phyloP scores from a whole-genome alignment of 1,284 basidiomycete species.

The Cryptococcus hybrid region DNA sequence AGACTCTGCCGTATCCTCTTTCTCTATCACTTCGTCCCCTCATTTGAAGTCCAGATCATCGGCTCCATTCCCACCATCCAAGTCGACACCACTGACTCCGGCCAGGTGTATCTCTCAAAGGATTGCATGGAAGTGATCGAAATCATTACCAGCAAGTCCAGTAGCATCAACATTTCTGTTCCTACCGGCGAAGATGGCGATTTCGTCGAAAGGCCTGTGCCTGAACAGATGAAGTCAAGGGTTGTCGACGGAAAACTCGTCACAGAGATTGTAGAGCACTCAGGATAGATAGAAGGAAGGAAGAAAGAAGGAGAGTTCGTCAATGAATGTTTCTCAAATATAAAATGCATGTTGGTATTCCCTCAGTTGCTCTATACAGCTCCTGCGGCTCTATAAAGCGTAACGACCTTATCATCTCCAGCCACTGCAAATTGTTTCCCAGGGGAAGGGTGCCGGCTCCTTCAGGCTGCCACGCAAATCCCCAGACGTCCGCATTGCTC shows the following conservation, averaged over 20 bases:
- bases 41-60: constrained; percentile 89
- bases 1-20: constrained; percentile 86
- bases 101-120: constrained; percentile 90
- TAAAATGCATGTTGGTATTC: background rate
- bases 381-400: constrained; percentile 57
- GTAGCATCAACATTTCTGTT: constrained; percentile 86
- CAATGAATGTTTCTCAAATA: background rate
- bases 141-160: constrained; percentile 94
- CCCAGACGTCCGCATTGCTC: constrained; percentile 79
- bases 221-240: constrained; percentile 92
- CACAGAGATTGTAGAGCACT: constrained; percentile 85
- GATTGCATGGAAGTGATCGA: constrained; percentile 69
- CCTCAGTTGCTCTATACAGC: constrained; percentile 8
- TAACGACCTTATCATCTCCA: constrained; percentile 73
- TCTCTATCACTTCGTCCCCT: constrained; percentile 84
- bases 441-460: constrained; percentile 55
- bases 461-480: constrained; percentile 73
- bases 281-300: constrained; percentile 55
- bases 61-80: constrained; percentile 88
- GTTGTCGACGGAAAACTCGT: constrained; percentile 81
- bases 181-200: constrained; percentile 82
- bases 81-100: constrained; percentile 91
- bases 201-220: constrained; percentile 85
- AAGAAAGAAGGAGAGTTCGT: background rate
- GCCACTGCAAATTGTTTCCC: constrained; percentile 69